Base-by-base conservation (phyloP, 2,329 filamentous ascomycete genomes). In the Aspergillus phoenicis region DNA sequence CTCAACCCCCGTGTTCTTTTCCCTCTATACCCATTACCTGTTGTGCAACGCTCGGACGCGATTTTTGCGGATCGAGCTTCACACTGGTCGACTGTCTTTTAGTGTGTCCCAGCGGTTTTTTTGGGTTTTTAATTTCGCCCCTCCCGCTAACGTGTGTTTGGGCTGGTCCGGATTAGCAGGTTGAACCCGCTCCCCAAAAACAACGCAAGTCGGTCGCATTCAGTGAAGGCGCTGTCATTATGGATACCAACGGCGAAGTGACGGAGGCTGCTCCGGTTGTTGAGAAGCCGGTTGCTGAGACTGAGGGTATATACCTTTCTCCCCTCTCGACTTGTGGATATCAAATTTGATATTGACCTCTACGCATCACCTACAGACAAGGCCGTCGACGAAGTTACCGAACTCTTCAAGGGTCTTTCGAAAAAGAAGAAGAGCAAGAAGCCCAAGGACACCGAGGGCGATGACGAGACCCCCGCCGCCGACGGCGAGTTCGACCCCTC, bases 191-290 rank as follows among this genome's bases (percentile, higher is more conserved):
- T 62, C 84, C 88, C 71, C 85, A 85, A 75, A 93, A 91, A 79
- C 87, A 89, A 73, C 90, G 93, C 81, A 97, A 98, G 82, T 96
- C 92, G 51, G 94, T 98, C 73, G 89, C 93, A 67, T 98, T 98
- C 79, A 93, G 89, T 76, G 91, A 95, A 79, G 91, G 91, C 73
- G 87, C 91, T 71, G 86, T 91, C 68, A 88, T 97, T 72, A 93
- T 97, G 77, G 91, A 96, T 82, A 87, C 87, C 79, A 91, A 97
- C 84, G 94, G 94, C 72, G 87, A 89, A 75, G 87, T 97, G 75
- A 91, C 87, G 77, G 87, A 91, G 77, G 85, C 88, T 68, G 84
- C 85, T 70, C 78, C 83, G 73, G 87, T 89, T 72, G 90, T 91
- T 72, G 84, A 89, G 70, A 93, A 93, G 82, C 87, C 89, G 68